phyloP scores from a whole-genome alignment of 2,329 filamentous ascomycete genomes.

The Rosellinia necatrix region DNA sequence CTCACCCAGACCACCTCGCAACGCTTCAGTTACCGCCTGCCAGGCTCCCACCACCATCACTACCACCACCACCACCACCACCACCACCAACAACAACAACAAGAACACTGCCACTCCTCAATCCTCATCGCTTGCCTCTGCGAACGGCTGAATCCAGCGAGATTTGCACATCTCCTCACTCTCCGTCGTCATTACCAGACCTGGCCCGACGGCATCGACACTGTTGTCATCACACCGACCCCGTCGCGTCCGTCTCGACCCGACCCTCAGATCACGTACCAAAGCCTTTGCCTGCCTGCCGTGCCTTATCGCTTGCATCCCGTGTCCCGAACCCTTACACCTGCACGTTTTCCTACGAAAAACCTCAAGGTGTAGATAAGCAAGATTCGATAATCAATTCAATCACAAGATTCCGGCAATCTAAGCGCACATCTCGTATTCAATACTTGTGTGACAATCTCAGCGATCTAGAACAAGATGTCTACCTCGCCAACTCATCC shows the following conservation, averaged over 20 bases:
- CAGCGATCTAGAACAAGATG: conserved; percentile 60
- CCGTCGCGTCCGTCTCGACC: conserved; percentile 37
- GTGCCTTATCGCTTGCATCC: conserved; percentile 44
- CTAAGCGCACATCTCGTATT: conserved; percentile 41
- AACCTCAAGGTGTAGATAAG: conserved; percentile 85
- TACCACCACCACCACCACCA: too few species aligned
- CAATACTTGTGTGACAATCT: conserved; percentile 23
- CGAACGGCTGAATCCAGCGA: conserved; percentile 34
- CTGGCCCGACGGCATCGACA: conserved; percentile 33
- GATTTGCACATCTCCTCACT: conserved; percentile 35
- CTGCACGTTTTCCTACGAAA: conserved; percentile 93
- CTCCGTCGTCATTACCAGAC: conserved; percentile 30
- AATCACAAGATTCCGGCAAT: conserved; percentile 46
- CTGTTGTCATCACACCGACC: conserved; percentile 40
- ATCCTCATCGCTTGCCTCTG: conserved; percentile 33
- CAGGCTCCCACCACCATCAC: conserved; percentile 19
- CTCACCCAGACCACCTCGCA: conserved; percentile 20
- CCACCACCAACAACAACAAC: too few species aligned
- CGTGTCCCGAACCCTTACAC: conserved; percentile 72
- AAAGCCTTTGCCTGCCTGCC: conserved; percentile 33
- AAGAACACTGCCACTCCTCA: too few species aligned
- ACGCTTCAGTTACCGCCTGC: conserved; percentile 22
- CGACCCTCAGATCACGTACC: conserved; percentile 35
- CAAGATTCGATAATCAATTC: conserved; percentile 55
- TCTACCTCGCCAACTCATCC: conserved; percentile 71